These are phyloP conservation scores for Chaetoceros tenuissimus DNA, from an alignment of 108 stramenopile species.

Conservation along the genomic window DNA sequence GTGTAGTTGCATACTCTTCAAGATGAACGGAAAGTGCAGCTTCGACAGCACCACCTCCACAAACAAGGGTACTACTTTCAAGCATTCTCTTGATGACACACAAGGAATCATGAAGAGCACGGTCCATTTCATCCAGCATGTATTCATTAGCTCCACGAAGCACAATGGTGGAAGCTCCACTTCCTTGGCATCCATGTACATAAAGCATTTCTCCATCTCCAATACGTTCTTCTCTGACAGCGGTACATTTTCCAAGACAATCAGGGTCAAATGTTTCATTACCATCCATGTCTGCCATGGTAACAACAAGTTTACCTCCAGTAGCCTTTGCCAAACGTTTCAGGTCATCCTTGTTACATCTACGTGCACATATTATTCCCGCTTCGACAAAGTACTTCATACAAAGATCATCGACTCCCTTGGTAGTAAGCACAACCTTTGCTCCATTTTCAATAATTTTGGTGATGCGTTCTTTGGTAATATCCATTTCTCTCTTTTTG, in stretches of 20 bases:
- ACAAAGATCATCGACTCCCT: slow-evolving; percentile 98
- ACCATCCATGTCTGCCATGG: slow-evolving; percentile 99
- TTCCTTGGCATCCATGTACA: slow-evolving; percentile 73
- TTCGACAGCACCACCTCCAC: slow-evolving; percentile 98
- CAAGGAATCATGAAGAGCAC: slow-evolving; percentile 95
- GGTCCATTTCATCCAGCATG: slow-evolving; percentile 99
- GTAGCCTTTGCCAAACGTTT: slow-evolving; percentile 98
- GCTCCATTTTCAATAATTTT: slow-evolving; percentile 96
- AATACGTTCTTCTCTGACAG: slow-evolving; percentile 90
- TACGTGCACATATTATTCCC: slow-evolving; percentile 89
- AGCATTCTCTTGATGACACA: slow-evolving; percentile 98
- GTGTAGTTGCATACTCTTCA: slow-evolving; percentile 88
- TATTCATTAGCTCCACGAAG: slow-evolving; percentile 99
- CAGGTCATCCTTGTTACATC: slow-evolving; percentile 94
- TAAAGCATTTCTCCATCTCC: slow-evolving; percentile 99
- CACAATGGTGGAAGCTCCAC: slow-evolving; percentile 91
- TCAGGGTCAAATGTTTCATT: slow-evolving; percentile 92
- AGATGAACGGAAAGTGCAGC: slow-evolving; percentile 91
- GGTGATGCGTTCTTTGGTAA: slow-evolving; percentile 98
- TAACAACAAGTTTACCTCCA: slow-evolving; percentile 90
- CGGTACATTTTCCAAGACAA: slow-evolving; percentile 83
- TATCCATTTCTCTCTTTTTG: slow-evolving; percentile 97
- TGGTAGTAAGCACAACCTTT: slow-evolving; percentile 95
- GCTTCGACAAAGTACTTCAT: slow-evolving; percentile 99
- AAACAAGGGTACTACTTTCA: slow-evolving; percentile 93